These are phyloP conservation scores for Sclerotinia borealis DNA, from an alignment of 2,329 filamentous ascomycete species.

Conservation along the genomic window DNA sequence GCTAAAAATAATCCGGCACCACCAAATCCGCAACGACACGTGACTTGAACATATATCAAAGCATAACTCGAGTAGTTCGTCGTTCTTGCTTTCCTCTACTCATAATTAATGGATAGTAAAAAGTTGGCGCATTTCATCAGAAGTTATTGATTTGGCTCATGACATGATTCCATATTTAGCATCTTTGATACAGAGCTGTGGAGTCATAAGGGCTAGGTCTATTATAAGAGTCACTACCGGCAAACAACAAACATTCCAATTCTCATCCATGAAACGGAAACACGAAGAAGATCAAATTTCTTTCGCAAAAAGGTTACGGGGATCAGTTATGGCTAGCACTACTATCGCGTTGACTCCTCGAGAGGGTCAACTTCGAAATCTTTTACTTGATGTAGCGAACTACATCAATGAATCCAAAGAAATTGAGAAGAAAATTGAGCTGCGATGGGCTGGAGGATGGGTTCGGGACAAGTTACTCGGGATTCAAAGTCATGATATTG, in stretches of 20 bases:
- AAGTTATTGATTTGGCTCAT: neutral
- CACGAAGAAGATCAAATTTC: conserved; percentile 29
- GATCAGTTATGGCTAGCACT: conserved; percentile 21
- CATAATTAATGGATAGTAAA: neutral
- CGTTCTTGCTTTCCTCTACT: neutral
- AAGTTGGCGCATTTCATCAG: neutral
- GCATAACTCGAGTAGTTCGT: neutral
- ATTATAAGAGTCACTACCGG: conserved; percentile 15
- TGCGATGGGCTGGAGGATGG: conserved; percentile 83
- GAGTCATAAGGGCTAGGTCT: neutral
- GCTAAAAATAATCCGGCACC: conserved; percentile 10
- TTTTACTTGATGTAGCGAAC: conserved; percentile 76
- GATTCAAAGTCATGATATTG: conserved; percentile 70
- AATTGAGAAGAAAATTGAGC: conserved; percentile 49
- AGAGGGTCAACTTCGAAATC: conserved; percentile 65
- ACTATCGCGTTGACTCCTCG: conserved; percentile 56
- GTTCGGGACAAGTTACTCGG: conserved; percentile 78
- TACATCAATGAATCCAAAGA: conserved; percentile 52
- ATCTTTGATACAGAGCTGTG: neutral
- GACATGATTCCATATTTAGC: neutral
- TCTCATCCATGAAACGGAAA: conserved; percentile 27
- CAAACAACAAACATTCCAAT: conserved; percentile 17
- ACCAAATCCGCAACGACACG: neutral
- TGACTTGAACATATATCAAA: neutral
- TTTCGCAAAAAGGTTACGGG: conserved; percentile 18